A percentile compares a stretch with the other conserved stretches of the same genome.
Conservation (phyloP, 306 rosid genomes). For the Inga leiocalycina region DNA sequence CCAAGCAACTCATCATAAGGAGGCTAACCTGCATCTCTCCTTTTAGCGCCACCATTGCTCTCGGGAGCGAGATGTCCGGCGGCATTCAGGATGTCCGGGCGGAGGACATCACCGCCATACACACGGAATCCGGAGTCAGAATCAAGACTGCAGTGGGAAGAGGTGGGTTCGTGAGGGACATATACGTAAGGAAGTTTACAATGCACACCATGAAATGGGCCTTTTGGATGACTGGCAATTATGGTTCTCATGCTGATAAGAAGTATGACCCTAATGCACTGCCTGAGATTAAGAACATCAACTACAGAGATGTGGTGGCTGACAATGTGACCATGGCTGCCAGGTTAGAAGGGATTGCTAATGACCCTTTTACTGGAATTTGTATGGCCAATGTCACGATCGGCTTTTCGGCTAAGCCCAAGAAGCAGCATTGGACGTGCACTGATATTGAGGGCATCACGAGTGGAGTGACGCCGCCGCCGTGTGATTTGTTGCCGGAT, state of each 20-base stretch:
- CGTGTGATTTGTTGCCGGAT: constrained; percentile 68
- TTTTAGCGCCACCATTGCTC: constrained; percentile 76
- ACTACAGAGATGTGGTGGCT: constrained; percentile 69
- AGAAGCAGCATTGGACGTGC: constrained; percentile 87
- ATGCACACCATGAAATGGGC: constrained; percentile 87
- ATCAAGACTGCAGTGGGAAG: constrained; percentile 80
- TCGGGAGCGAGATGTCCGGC: constrained; percentile 91
- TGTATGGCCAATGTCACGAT: constrained; percentile 84
- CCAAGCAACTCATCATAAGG: constrained; percentile 68
- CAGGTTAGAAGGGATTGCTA: constrained; percentile 71
- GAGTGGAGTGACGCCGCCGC: constrained; percentile 69
- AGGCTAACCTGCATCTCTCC: constrained; percentile 84
- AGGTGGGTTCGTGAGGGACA: constrained; percentile 85
- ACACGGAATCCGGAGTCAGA: constrained; percentile 71
- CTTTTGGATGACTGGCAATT: constrained; percentile 83
- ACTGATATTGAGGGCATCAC: constrained; percentile 67
- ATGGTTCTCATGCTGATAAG: constrained; percentile 74
- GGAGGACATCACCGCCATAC: constrained; percentile 67
- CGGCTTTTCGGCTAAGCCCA: constrained; percentile 68
- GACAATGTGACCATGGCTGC: constrained; percentile 83
- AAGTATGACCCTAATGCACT: constrained; percentile 73
- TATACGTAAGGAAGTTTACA: constrained; percentile 68
- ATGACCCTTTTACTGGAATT: constrained; percentile 69
- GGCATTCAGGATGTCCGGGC: constrained; percentile 83
- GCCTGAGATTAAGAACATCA: constrained; percentile 64